Conservation (phyloP, 192 early-diverging fungal species). For the Linnemannia zychae region DNA sequence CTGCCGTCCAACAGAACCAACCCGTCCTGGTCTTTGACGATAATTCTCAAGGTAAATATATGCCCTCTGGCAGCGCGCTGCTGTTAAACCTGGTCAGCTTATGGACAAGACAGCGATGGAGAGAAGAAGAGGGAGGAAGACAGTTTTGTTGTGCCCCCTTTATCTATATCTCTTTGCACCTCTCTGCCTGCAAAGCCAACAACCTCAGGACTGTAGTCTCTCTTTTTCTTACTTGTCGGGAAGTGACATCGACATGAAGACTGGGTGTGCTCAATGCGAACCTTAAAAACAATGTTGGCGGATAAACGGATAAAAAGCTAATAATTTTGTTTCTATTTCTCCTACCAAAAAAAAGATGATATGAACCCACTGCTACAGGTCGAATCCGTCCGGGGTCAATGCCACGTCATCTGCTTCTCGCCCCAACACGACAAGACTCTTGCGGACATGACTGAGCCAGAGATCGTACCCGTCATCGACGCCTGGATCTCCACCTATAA, state of each 20-base stretch:
- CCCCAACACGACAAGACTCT: slow-evolving; percentile 91
- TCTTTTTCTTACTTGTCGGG: no score
- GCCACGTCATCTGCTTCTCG: slow-evolving; percentile 94
- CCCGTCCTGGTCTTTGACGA: slow-evolving; percentile 43
- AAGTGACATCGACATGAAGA: no score
- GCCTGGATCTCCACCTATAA: slow-evolving; percentile 80
- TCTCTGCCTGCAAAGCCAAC: no score
- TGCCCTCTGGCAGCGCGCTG: no score
- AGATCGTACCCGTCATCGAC: slow-evolving; percentile 77
- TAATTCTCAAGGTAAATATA: background rate
- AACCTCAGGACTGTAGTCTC: no score
- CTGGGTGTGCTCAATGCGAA: no score
- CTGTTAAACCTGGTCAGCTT: no score
- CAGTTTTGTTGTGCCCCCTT: no score
- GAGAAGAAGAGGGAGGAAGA: no score
- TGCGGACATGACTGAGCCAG: slow-evolving; percentile 81
- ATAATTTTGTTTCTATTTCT: background rate
- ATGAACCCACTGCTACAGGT: slow-evolving; percentile 65
- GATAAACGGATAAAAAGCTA: background rate
- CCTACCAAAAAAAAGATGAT: background rate
- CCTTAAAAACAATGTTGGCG: background rate
- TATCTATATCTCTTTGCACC: no score
- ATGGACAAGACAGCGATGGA: no score
- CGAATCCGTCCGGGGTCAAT: slow-evolving; percentile 78
- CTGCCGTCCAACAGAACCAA: slow-evolving; percentile 81